phyloP scores from a whole-genome alignment of 225 moss, liverwort and hornwort genomes.

The Marchantia polymorpha region DNA sequence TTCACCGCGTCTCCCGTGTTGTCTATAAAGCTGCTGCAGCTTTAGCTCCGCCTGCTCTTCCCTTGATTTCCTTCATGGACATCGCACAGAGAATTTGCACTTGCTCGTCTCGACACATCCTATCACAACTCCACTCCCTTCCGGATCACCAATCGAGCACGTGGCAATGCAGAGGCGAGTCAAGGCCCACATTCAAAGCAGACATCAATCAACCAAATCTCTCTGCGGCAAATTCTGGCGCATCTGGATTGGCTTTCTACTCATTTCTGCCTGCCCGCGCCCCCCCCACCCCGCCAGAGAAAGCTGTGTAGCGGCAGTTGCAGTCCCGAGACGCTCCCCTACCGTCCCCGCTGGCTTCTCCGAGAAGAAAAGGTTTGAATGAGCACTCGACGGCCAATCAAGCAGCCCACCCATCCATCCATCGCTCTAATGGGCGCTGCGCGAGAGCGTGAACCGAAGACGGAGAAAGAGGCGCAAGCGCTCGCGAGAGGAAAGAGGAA shows the following conservation, averaged over 20 bases:
- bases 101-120: background rate
- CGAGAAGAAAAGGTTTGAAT: background rate
- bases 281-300: too few species aligned
- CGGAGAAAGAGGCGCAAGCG: background rate
- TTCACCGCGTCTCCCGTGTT: constrained; percentile 2
- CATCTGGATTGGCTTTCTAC: background rate
- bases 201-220: background rate
- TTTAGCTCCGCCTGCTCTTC: background rate
- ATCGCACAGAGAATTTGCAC: background rate
- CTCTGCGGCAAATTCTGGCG: background rate
- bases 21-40: background rate
- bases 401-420: too few species aligned
- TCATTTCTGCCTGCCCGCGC: too few species aligned
- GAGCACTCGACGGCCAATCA: background rate
- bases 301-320: too few species aligned
- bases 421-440: too few species aligned
- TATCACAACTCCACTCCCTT: background rate
- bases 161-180: background rate
- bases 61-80: background rate
- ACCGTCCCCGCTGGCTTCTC: background rate
- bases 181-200: background rate
- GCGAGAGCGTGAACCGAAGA: background rate
- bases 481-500: background rate
- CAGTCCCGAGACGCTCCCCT: too few species aligned
- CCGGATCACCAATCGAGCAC: background rate